Evolutionary conservation across 257 asterid genomes (phyloP).

Genomic region (Primulina eburnea): DNA sequence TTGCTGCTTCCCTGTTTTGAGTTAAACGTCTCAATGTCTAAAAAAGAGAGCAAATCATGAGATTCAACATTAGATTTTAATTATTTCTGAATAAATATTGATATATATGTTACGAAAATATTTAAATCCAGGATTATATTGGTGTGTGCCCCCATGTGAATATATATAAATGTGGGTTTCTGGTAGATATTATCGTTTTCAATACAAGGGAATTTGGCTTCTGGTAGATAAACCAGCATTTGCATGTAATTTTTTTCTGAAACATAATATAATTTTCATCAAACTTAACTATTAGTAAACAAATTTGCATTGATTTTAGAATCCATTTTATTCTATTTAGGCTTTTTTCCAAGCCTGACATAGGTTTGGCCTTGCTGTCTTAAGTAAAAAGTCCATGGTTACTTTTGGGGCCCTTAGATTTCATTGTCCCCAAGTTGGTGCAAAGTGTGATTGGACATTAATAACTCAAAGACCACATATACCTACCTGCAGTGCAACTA

Average conservation of each 20-base stretch:
- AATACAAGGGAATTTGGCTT: background rate
- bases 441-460: constrained; percentile 23
- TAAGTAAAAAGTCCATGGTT: background rate
- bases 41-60: constrained; percentile 9
- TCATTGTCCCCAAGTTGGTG: constrained; percentile 20
- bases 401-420: constrained; percentile 29
- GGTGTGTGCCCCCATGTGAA: constrained; percentile 33
- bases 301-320: background rate
- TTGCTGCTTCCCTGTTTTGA: constrained; percentile 98
- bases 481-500: too few species aligned
- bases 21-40: constrained; percentile 96
- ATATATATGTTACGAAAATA: background rate
- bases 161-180: constrained; percentile 8
- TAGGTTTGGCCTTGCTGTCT: constrained; percentile 19
- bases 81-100: background rate
- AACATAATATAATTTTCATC: background rate
- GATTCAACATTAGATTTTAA: constrained; percentile 6
- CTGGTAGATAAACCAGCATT: background rate
- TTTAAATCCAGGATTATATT: background rate
- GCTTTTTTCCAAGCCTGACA: background rate
- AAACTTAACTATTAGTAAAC: background rate
- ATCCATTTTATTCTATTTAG: too few species aligned
- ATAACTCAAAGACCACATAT: constrained; percentile 12
- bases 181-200: background rate
- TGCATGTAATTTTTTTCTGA: background rate